Evolutionary conservation across 2,329 filamentous ascomycete genomes (phyloP).

Genomic region (Pseudocercospora ulei): DNA sequence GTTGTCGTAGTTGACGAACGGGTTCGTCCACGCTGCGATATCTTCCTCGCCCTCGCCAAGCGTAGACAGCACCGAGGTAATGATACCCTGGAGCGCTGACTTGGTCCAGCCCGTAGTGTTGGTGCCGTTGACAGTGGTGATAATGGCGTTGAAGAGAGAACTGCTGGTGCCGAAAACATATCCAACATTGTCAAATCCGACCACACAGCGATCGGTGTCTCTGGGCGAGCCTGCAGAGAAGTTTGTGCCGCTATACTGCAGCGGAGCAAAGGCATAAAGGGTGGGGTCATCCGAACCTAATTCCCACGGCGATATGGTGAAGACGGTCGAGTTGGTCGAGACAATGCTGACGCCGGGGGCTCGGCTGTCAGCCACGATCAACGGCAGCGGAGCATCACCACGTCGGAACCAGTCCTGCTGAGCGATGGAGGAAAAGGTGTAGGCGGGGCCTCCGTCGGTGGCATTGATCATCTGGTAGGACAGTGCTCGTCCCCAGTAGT

Average conservation of each 20-base stretch:
- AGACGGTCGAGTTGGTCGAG: conserved; percentile 62
- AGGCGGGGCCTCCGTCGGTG: conserved; percentile 60
- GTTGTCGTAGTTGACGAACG: conserved; percentile 59
- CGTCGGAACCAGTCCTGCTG: conserved; percentile 52
- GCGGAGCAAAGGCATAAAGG: conserved; percentile 59
- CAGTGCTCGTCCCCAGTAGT: conserved; percentile 75
- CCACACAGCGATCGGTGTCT: conserved; percentile 52
- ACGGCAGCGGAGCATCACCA: conserved; percentile 59
- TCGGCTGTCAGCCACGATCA: conserved; percentile 61
- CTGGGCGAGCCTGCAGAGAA: conserved; percentile 56
- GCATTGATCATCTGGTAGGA: conserved; percentile 76
- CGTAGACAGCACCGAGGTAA: conserved; percentile 35
- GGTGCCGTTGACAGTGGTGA: conserved; percentile 53
- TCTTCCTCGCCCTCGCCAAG: conserved; percentile 56
- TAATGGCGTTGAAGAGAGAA: conserved; percentile 70
- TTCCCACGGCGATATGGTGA: conserved; percentile 71
- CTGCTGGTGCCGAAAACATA: conserved; percentile 80
- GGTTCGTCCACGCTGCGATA: conserved; percentile 70
- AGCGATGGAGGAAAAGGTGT: conserved; percentile 74
- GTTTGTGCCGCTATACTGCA: conserved; percentile 62
- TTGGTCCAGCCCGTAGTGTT: conserved; percentile 36
- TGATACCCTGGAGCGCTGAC: conserved; percentile 44
- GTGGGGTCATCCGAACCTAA: conserved; percentile 68
- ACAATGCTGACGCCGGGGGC: conserved; percentile 53
- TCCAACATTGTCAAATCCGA: conserved; percentile 72